Percentiles rank a stretch among this genome's conserved stretches.
phyloP scores from a whole-genome alignment of 139 green algal species.

The Asterochloris erici region DNA sequence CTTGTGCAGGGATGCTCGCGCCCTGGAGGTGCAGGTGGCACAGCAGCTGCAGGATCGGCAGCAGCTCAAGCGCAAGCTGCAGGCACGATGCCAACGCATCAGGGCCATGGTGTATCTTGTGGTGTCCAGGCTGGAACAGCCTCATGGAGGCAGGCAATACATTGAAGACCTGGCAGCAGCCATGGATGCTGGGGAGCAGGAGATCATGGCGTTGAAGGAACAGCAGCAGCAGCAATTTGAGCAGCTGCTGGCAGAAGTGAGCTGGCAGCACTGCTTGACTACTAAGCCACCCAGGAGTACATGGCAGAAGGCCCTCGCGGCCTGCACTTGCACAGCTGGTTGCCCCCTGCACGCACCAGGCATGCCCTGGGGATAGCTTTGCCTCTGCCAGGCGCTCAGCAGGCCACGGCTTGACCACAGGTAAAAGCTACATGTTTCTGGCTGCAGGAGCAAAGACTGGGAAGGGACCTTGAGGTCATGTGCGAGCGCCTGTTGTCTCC shows the following conservation, averaged over 20 bases:
- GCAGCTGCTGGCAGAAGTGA: background rate
- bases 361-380: background rate
- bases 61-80: no score
- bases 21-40: no score
- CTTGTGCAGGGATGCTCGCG: no score
- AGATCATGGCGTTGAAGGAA: slow-evolving; percentile 13
- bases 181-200: slow-evolving; percentile 3
- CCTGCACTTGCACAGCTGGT: background rate
- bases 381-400: no score
- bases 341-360: background rate
- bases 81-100: no score
- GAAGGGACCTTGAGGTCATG: slow-evolving; percentile 16
- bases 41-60: no score
- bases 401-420: no score
- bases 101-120: no score
- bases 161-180: slow-evolving; percentile 3
- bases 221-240: slow-evolving; percentile 8
- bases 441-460: slow-evolving; percentile 6
- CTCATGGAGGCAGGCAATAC: background rate
- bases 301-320: background rate
- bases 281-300: background rate
- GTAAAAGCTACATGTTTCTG: no score
- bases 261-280: background rate
- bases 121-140: no score
- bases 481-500: background rate